phyloP scores from a whole-genome alignment of 2,329 filamentous ascomycete genomes.

The Penicillium sp. region DNA sequence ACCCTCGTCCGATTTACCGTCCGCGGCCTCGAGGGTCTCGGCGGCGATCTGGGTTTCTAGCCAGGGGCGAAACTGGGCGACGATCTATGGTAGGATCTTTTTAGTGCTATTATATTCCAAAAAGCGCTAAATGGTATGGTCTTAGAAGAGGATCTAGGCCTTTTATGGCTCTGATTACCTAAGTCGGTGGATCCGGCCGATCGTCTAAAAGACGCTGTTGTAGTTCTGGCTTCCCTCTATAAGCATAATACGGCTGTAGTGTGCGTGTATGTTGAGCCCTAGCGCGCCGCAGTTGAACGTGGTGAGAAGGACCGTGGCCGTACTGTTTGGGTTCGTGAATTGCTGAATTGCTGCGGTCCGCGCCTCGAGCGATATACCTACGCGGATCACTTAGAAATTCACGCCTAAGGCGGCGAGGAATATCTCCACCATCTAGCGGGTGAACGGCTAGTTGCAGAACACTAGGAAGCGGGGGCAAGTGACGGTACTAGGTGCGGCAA shows the following conservation, averaged over 20 bases:
- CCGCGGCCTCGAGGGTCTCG: no score
- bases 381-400: neutral
- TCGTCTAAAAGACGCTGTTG: slow-evolving; percentile 3
- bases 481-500: neutral
- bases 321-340: neutral
- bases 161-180: slow-evolving; percentile 3
- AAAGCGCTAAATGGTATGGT: slow-evolving; percentile 10
- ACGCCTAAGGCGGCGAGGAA: neutral
- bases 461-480: slow-evolving; percentile 1
- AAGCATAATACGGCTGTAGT: neutral
- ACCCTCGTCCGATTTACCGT: no score
- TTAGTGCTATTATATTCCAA: neutral
- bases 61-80: neutral
- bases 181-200: slow-evolving; percentile 10
- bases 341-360: neutral
- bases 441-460: neutral
- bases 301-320: neutral
- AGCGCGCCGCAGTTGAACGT: slow-evolving; percentile 2
- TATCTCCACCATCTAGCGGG: slow-evolving; percentile 7
- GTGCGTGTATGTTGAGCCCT: neutral
- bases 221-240: slow-evolving; percentile 1
- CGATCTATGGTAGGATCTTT: slow-evolving; percentile 1
- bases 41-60: no score
- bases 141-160: slow-evolving; percentile 9
- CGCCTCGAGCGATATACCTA: neutral